A percentile compares a stretch with the other conserved stretches of the same genome.
Evolutionary conservation across 176 grass and related monocot species (phyloP).

Genomic region (Eleusine coracana): DNA sequence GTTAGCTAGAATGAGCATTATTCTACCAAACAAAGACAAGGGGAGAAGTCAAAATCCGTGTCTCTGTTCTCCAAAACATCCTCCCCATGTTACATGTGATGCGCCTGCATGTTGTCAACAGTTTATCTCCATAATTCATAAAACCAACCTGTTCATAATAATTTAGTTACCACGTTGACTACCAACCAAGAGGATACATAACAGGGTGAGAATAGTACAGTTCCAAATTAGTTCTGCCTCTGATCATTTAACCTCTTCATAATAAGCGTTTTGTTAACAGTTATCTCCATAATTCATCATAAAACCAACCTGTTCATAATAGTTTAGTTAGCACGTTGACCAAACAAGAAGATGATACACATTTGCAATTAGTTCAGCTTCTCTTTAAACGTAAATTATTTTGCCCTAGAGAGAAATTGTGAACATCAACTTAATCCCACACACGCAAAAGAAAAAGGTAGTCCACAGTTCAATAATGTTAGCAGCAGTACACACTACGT

Average conservation of each 20-base stretch:
- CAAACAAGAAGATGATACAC: not conserved
- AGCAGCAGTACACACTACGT: not conserved
- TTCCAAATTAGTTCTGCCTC: not conserved
- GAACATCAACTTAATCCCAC: no score
- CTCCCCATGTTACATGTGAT: slow-evolving; percentile 7
- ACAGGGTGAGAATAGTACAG: not conserved
- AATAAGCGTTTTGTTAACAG: no score
- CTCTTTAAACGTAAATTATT: not conserved
- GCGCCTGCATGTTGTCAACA: slow-evolving; percentile 3
- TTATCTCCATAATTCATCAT: not conserved
- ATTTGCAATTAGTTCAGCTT: not conserved
- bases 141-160: slow-evolving; percentile 11
- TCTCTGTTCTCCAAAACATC: not conserved
- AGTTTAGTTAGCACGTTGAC: slow-evolving; percentile 19
- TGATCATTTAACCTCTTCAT: no score
- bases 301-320: slow-evolving; percentile 11
- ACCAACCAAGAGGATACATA: not conserved
- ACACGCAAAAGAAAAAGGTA: no score
- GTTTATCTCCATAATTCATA: not conserved
- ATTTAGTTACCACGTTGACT: not conserved
- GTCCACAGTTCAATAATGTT: not conserved
- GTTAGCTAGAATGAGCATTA: not conserved
- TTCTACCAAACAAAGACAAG: not conserved
- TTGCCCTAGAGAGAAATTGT: not conserved
- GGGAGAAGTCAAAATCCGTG: not conserved